Percentiles rank a stretch among this genome's conserved stretches.
phyloP scores from a whole-genome alignment of 164 flowering plant genomes.

The Echeveria elegans region DNA sequence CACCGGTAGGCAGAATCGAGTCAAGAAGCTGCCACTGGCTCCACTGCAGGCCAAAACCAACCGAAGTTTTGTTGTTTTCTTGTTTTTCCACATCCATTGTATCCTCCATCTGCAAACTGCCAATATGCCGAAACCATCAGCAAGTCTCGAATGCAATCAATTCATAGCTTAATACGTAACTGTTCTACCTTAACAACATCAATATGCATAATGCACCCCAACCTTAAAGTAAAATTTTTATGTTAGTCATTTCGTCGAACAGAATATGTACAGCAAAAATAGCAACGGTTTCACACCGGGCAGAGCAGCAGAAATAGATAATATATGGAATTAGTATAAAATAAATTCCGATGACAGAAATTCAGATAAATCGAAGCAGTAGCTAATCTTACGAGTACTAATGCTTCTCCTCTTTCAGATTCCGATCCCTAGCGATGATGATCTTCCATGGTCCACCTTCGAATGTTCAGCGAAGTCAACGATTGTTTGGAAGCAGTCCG shows the following conservation, averaged over 20 bases:
- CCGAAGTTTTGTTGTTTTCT: not conserved
- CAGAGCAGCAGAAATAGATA: not conserved
- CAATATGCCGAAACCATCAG: not conserved
- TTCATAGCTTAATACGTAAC: too few species aligned
- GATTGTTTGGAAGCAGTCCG: too few species aligned
- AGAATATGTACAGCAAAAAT: not conserved
- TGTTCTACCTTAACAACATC: too few species aligned
- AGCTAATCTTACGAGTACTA: not conserved
- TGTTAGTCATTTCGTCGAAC: not conserved
- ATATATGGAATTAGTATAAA: too few species aligned
- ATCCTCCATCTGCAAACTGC: not conserved
- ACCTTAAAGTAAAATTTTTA: not conserved
- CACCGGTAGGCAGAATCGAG: not conserved
- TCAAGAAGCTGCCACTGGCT: constrained; percentile 45
- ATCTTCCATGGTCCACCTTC: too few species aligned
- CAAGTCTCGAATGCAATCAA: not conserved
- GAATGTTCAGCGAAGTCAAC: too few species aligned
- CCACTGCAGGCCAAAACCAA: constrained; percentile 39
- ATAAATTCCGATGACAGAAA: not conserved
- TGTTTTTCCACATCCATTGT: not conserved
- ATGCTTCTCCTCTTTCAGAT: too few species aligned
- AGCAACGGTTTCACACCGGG: too few species aligned
- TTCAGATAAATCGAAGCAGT: not conserved
- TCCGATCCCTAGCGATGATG: too few species aligned
- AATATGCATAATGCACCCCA: too few species aligned